These are phyloP conservation scores for Eutypella sp. DNA, from an alignment of 2,329 filamentous ascomycete species.

Conservation along the genomic window DNA sequence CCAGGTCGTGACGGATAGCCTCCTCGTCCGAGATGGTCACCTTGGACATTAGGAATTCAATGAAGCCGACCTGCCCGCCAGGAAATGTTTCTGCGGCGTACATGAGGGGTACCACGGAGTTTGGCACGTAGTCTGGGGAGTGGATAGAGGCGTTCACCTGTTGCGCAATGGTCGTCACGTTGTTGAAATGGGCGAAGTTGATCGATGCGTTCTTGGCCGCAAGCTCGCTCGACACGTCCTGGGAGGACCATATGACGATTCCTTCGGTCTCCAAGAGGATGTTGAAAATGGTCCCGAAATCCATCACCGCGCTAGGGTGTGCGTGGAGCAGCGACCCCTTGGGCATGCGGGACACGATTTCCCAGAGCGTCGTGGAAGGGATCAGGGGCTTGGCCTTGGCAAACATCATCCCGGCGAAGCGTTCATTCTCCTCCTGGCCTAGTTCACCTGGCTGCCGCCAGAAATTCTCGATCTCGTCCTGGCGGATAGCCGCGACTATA, in stretches of 20 bases:
- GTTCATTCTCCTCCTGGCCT: constrained; percentile 7
- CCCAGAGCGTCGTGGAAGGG: constrained; percentile 9
- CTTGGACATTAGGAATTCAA: constrained; percentile 9
- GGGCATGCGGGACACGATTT: constrained; percentile 12
- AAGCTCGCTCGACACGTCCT: constrained; percentile 4
- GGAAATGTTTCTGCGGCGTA: constrained; percentile 7
- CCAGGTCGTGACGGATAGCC: constrained; percentile 8
- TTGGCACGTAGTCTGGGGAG: constrained; percentile 8
- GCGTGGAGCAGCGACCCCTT: constrained; percentile 12
- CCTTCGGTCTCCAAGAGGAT: constrained; percentile 8
- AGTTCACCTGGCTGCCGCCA: constrained; percentile 4
- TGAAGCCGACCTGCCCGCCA: constrained; percentile 7
- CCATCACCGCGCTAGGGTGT: constrained; percentile 9
- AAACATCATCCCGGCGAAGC: constrained; percentile 12
- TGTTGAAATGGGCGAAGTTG: constrained; percentile 7
- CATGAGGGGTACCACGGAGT: constrained; percentile 6
- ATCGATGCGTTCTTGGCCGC: constrained; percentile 5
- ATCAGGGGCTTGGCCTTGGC: constrained; percentile 9
- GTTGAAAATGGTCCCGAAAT: constrained; percentile 7
- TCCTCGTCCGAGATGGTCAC: constrained; percentile 7
- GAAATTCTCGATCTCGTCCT: constrained; percentile 10
- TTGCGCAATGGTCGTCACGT: constrained; percentile 3
- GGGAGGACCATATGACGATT: constrained; percentile 7
- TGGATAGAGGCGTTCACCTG: constrained; percentile 6
- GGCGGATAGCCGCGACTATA: constrained; percentile 9